phyloP scores from a whole-genome alignment of 202 grass and related monocot genomes.

The Dendrocalamus latiflorus region DNA sequence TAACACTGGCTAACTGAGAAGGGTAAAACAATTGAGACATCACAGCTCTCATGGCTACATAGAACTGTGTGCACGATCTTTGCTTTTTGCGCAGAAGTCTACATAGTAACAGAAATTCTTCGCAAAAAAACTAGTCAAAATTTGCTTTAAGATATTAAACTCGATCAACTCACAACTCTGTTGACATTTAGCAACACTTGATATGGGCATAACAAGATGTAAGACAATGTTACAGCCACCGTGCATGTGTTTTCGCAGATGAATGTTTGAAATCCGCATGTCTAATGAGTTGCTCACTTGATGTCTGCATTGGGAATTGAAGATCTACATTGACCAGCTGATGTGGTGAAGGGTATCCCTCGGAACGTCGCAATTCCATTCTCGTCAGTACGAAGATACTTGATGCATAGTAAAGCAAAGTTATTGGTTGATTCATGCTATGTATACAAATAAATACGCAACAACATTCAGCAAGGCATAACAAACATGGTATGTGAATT shows the following conservation, averaged over 20 bases:
- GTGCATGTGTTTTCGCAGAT: conserved; percentile 3
- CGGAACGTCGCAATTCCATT: conserved; percentile 68
- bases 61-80: not conserved
- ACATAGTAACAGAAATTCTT: not conserved
- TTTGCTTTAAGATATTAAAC: not conserved
- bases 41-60: not conserved
- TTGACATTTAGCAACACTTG: conserved; percentile 14
- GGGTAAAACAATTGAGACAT: not conserved
- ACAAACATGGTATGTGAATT: not conserved
- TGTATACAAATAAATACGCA: conserved; percentile 11
- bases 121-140: not conserved
- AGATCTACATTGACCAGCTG: conserved; percentile 66
- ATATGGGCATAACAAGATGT: not conserved
- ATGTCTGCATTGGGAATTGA: conserved; percentile 60
- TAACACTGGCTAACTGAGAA: not conserved
- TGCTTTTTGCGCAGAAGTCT: not conserved
- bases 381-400: conserved; percentile 56
- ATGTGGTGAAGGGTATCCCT: conserved; percentile 73
- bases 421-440: not conserved
- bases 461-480: not conserved
- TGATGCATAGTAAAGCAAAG: conserved; percentile 13
- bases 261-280: conserved; percentile 16
- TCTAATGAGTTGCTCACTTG: conserved; percentile 45
- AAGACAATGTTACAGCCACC: not conserved
- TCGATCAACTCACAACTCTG: not conserved